Evolutionary conservation across 176 grass and related monocot species (phyloP), one percentile per base, ranked within the genome.

Genomic region (Rhynchospora tenuis): DNA sequence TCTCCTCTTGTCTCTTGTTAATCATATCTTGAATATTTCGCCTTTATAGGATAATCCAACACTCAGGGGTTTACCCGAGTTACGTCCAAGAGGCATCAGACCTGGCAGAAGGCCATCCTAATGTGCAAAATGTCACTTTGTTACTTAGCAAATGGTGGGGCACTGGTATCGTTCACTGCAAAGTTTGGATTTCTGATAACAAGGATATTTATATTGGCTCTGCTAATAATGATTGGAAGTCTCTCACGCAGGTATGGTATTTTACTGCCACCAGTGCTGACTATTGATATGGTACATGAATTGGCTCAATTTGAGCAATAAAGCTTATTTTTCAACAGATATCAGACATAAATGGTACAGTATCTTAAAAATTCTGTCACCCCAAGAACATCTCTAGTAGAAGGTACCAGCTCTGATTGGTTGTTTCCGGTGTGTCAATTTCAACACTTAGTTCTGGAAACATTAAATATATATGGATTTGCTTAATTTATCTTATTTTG

Each of bases 151-250:
- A 98, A 79, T 98, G 92, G 90, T 95, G 92, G 90, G 92, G 92
- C 72, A 94, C 90, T 72, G 95, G 95, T 7, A 80, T 98, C 83
- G 52, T 95, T 57, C 95, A 95, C 88, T 87, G 92, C 61, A 98
- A 98, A 91, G 90, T 98, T 20, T 93, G 95, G 95, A 94, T 98
- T 93, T 93, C 90, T 4, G 95, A 98, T 79, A 86, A 88, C 55
- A 90, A 91, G 20, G 90, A 94, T 79, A 73, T 98, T 72, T 98
- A 98, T 69, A 88, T 98, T 22, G 95, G 92, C 79, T 98, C 95
- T 58, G 92, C 92, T 57, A 98, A 98, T 79, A 98, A 98, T 26
- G 95, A 95, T 43, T 98, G 95, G 95, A 98, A 98, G 90, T 98
- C 95, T 64, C 95, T 98, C 64, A 91, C 91, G 31, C 95, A 98